Evolutionary conservation across 768 basidiomycete species (phyloP).

Genomic region (Termitomyces sp.): DNA sequence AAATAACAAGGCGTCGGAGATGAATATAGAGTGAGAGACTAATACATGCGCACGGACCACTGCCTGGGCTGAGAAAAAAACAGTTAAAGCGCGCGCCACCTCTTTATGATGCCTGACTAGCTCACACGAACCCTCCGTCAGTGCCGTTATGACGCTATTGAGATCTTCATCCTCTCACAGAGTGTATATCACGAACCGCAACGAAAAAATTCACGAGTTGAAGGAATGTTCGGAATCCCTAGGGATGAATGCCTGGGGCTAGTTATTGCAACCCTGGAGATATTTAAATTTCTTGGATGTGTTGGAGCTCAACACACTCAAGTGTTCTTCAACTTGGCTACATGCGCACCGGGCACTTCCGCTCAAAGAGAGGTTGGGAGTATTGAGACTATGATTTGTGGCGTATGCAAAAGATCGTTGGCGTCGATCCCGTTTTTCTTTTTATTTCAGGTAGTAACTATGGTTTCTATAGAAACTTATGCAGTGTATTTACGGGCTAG

Average conservation of each 20-base stretch:
- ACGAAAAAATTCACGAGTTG: not conserved
- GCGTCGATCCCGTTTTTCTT: not conserved
- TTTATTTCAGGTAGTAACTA: not conserved
- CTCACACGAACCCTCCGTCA: not conserved
- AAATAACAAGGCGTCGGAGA: not conserved
- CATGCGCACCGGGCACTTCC: not conserved
- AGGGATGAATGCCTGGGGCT: not conserved
- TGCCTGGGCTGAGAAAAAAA: not conserved
- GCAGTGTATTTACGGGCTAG: not conserved
- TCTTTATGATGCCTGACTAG: not conserved
- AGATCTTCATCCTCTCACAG: not conserved
- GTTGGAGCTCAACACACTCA: not conserved
- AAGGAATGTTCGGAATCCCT: not conserved
- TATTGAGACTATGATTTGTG: not conserved
- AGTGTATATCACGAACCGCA: not conserved
- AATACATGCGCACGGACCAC: not conserved
- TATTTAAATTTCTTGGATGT: not conserved
- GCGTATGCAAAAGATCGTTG: not conserved
- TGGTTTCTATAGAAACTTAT: too few relatives aligned
- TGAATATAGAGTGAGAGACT: not conserved
- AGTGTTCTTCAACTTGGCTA: not conserved
- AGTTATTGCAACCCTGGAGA: not conserved
- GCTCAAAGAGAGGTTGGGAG: not conserved
- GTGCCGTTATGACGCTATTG: not conserved
- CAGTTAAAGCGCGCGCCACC: not conserved